Evolutionary conservation across 169 alveolate genomes (phyloP).

Genomic region (Eimeria maxima): DNA sequence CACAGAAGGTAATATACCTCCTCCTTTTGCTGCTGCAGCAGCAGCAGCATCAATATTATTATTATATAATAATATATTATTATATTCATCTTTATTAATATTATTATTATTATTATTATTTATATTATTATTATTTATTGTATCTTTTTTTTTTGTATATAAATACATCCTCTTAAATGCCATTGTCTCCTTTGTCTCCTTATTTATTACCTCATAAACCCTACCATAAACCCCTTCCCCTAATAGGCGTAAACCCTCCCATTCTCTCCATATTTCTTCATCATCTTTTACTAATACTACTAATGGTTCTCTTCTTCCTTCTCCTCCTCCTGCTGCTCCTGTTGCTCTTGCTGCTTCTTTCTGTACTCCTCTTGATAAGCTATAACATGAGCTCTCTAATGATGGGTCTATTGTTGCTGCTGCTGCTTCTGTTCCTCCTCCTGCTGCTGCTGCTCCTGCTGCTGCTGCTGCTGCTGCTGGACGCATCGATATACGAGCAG

Average conservation of each 20-base stretch:
- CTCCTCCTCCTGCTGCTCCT: conserved; percentile 1
- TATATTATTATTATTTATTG: neutral
- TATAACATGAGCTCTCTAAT: too few relatives aligned
- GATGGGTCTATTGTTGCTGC: neutral
- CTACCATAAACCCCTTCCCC: conserved; percentile 84
- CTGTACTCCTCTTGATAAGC: neutral
- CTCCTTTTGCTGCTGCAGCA: too few relatives aligned
- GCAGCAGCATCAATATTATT: too few relatives aligned
- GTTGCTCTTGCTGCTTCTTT: neutral
- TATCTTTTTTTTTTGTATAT: conserved; percentile 41
- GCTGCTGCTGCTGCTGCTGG: too few relatives aligned
- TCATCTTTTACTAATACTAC: conserved; percentile 56
- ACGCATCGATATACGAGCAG: conserved; percentile 4
- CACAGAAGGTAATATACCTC: conserved; percentile 63
- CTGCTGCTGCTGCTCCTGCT: too few relatives aligned
- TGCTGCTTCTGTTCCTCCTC: neutral
- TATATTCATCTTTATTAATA: neutral
- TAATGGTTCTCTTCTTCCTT: neutral
- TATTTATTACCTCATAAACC: conserved; percentile 57
- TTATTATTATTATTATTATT: neutral
- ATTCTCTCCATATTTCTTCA: conserved; percentile 75
- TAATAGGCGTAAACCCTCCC: conserved; percentile 61
- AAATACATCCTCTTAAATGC: conserved; percentile 80
- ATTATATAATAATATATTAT: neutral
- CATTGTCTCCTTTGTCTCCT: conserved; percentile 56